phyloP scores from a whole-genome alignment of 2,329 filamentous ascomycete species.

The Exophiala calicioides region DNA sequence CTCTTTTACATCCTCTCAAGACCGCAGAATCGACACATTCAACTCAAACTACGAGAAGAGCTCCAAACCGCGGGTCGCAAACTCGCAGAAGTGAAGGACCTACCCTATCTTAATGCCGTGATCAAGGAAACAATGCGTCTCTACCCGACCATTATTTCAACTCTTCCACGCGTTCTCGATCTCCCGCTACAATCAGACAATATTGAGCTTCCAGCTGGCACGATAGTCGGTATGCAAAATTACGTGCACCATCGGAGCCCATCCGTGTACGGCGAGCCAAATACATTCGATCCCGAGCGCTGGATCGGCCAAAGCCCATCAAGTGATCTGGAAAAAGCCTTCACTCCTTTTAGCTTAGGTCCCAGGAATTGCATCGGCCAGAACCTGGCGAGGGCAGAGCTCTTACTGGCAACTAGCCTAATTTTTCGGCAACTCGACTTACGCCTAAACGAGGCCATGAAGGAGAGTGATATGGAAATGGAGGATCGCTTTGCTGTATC shows the following conservation, averaged over 20 bases:
- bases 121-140: conserved; percentile 31
- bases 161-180: conserved; percentile 25
- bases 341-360: conserved; percentile 57
- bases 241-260: conserved; percentile 22
- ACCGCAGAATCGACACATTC: background rate
- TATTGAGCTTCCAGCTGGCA: conserved; percentile 23
- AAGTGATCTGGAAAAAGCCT: conserved; percentile 46
- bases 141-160: conserved; percentile 30
- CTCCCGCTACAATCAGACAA: conserved; percentile 22
- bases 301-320: conserved; percentile 17
- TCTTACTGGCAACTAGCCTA: conserved; percentile 42
- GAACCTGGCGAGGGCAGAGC: conserved; percentile 55
- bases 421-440: background rate
- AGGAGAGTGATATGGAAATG: background rate
- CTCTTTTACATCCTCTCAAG: conserved; percentile 9
- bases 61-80: background rate
- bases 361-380: conserved; percentile 58
- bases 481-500: background rate
- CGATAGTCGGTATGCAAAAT: conserved; percentile 25
- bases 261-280: conserved; percentile 21
- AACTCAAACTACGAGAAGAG: conserved; percentile 11
- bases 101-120: conserved; percentile 29
- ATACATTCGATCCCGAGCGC: conserved; percentile 28
- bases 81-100: conserved; percentile 2
- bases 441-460: background rate